Conservation (phyloP, 495 filamentous ascomycete genomes). For the Lasiosphaeria ovina region DNA sequence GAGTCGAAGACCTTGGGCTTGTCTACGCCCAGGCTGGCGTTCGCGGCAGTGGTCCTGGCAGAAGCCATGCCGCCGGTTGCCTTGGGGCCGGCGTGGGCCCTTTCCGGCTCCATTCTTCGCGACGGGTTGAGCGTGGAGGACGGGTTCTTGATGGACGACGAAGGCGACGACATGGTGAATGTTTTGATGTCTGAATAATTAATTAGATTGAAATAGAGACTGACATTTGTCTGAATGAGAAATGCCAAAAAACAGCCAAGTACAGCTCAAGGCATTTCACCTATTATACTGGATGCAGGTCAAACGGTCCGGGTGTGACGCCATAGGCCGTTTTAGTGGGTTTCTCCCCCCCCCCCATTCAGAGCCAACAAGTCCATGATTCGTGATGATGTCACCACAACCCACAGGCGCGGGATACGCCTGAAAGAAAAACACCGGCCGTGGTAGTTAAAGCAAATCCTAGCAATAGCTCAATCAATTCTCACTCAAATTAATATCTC, state of each 20-base stretch:
- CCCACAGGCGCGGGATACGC: background rate
- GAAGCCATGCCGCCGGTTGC: constrained; percentile 24
- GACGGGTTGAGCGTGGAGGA: constrained; percentile 10
- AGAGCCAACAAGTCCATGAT: background rate
- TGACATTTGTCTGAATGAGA: too few relatives aligned
- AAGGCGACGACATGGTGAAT: background rate
- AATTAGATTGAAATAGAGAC: too few relatives aligned
- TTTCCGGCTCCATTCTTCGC: constrained; percentile 5
- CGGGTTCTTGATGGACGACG: background rate
- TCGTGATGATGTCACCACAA: background rate
- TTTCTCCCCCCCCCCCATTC: too few relatives aligned
- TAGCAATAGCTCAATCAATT: too few relatives aligned
- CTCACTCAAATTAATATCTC: too few relatives aligned
- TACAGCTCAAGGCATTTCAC: too few relatives aligned
- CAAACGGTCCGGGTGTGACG: too few relatives aligned
- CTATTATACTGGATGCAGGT: too few relatives aligned
- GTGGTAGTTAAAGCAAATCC: background rate
- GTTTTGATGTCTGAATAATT: background rate
- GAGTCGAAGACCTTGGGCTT: constrained; percentile 35
- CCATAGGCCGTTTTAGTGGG: too few relatives aligned
- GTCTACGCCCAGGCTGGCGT: constrained; percentile 17
- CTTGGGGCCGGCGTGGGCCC: constrained; percentile 21
- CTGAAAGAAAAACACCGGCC: background rate
- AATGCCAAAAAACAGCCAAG: too few relatives aligned
- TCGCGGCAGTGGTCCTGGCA: constrained; percentile 22